Evolutionary conservation across 495 filamentous ascomycete species (phyloP), one percentile per base, ranked within the genome.

Genomic region (Tuber aestivum): DNA sequence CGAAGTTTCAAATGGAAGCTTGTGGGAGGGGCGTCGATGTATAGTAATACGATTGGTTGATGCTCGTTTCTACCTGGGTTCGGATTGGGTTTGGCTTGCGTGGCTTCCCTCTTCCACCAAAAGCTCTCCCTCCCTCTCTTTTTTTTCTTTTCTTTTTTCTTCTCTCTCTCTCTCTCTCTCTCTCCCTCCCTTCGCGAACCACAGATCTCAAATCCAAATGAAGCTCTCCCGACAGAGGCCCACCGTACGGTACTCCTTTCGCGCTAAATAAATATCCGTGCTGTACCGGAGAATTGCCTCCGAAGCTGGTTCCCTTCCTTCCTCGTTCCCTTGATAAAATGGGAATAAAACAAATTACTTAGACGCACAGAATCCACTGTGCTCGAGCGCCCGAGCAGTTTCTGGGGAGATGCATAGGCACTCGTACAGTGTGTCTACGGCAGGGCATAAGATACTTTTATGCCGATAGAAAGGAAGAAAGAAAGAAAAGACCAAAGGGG

Each of bases 1-100:
- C 56, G 27, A 65, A 18, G 56, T 65, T 65, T 65, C 56, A 65
- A 35, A 61, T 35, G 56, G 56, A 65, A 35, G 56, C 56, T 65
- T 65, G 56, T 35, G 27, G 56, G 56, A 65, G 56, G 27, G 56
- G 56, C 56, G 27, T 65, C 27, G 56, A 65, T 27, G 56, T 35
- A n/a, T n/a, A n/a, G n/a, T n/a, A n/a, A n/a, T n/a, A 35, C 12
- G 50, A 56, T 27, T 56, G 50, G 50, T 27, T 56, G 50, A 27
- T 50, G 45, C 23, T 50, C 45, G 44, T 50, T n/a, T 9, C 23
- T 10, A 23, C 56, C n/a, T 65, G 27, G 27, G 56, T 27, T 35
- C 56, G 1, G 20, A 14, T 35, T 35, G 32, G 56, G 56, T 65
- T 65, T 65, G 12, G 56, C 56, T 65, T 65, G 56, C 56, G 56